Conservation (phyloP, 352 stramenopile genomes). For the Phytophthora citrophthora region DNA sequence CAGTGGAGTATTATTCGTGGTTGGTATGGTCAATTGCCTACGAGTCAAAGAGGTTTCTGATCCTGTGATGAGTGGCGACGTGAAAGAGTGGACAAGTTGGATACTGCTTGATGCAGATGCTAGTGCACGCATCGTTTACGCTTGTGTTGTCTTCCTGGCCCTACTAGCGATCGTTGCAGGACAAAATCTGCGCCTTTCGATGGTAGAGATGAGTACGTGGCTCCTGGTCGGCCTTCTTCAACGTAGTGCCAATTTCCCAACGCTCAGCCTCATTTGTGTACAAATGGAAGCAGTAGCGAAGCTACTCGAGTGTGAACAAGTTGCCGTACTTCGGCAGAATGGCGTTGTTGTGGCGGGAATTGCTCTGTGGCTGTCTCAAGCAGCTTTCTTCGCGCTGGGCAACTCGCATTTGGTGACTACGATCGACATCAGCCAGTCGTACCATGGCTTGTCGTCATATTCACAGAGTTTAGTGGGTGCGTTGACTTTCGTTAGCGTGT, state of each 20-base stretch:
- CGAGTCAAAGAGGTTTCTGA: constrained; percentile 32
- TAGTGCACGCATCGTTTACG: constrained; percentile 62
- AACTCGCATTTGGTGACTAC: constrained; percentile 92
- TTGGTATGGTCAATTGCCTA: constrained; percentile 31
- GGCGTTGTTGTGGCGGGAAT: constrained; percentile 34
- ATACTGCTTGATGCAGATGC: constrained; percentile 37
- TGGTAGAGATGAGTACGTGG: constrained; percentile 66
- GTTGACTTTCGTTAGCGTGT: constrained; percentile 78
- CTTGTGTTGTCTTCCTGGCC: constrained; percentile 21
- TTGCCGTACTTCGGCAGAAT: not conserved
- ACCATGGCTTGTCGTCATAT: constrained; percentile 80
- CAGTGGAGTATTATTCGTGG: constrained; percentile 31
- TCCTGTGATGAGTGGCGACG: not conserved
- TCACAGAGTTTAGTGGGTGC: constrained; percentile 81
- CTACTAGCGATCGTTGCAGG: constrained; percentile 5
- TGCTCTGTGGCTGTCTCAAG: constrained; percentile 59
- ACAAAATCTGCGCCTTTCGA: constrained; percentile 12
- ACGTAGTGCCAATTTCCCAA: constrained; percentile 63
- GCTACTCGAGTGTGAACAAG: constrained; percentile 24
- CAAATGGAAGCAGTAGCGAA: constrained; percentile 43
- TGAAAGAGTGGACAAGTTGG: constrained; percentile 11
- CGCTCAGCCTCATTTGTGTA: constrained; percentile 59
- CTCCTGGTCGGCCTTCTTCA: constrained; percentile 67
- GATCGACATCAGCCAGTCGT: constrained; percentile 90
- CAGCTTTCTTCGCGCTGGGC: constrained; percentile 84